These are phyloP conservation scores for Cercospora brassicicola DNA, from an alignment of 2,329 filamentous ascomycete species.

Conservation along the genomic window DNA sequence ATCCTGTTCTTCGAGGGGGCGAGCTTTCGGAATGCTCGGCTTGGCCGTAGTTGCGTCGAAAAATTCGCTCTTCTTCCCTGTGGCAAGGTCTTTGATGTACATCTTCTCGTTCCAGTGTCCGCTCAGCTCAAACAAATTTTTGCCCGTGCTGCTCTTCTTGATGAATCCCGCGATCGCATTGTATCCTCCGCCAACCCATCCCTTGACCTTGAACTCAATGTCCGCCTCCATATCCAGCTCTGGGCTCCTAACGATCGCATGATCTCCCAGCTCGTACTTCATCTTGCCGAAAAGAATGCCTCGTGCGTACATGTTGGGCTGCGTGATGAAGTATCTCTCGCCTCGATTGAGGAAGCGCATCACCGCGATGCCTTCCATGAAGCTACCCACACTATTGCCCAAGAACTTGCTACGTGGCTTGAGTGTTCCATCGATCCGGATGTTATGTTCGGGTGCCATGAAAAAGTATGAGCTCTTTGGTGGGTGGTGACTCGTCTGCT, in stretches of 20 bases:
- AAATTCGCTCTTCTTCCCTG: constrained; percentile 81
- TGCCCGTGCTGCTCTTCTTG: constrained; percentile 82
- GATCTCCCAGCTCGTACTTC: constrained; percentile 98
- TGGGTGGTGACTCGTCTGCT: constrained; percentile 97
- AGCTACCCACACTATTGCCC: constrained; percentile 92
- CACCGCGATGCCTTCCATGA: constrained; percentile 97
- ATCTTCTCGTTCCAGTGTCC: constrained; percentile 95
- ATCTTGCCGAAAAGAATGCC: constrained; percentile 98
- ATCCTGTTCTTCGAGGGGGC: constrained; percentile 81
- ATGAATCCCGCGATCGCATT: constrained; percentile 92
- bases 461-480: constrained; percentile 99
- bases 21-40: constrained; percentile 69
- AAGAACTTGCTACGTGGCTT: constrained; percentile 94
- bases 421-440: constrained; percentile 91
- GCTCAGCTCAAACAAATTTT: constrained; percentile 85
- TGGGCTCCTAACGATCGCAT: constrained; percentile 88
- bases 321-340: constrained; percentile 90
- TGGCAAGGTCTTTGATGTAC: constrained; percentile 81
- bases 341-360: constrained; percentile 79
- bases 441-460: constrained; percentile 89
- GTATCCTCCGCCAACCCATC: constrained; percentile 93
- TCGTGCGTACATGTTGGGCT: constrained; percentile 98
- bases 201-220: constrained; percentile 97
- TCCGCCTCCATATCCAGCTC: constrained; percentile 84
- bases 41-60: constrained; percentile 82